Evolutionary conservation across 306 rosid species (phyloP).

Genomic region (Betula pendula): DNA sequence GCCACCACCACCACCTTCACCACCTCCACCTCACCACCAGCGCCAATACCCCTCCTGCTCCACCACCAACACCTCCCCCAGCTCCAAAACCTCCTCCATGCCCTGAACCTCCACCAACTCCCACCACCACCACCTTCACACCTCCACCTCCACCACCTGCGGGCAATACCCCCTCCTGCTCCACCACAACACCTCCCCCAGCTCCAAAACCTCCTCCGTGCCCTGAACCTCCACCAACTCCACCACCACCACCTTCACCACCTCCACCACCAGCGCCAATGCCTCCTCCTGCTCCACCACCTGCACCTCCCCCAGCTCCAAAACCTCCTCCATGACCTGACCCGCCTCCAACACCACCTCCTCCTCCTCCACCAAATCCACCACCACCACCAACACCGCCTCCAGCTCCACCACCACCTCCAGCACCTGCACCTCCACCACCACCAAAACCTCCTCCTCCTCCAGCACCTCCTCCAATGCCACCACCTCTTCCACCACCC

Average conservation of each 20-base stretch:
- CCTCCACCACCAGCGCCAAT: conserved; percentile 33
- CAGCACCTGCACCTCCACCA: conserved; percentile 2
- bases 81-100: conserved; percentile 28
- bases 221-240: conserved; percentile 16
- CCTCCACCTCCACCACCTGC: conserved; percentile 19
- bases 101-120: conserved; percentile 12
- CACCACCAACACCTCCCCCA: conserved; percentile 23
- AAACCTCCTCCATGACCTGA: conserved; percentile 14
- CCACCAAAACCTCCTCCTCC: conserved; percentile 22
- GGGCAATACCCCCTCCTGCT: conserved; percentile 14
- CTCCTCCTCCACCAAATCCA: conserved; percentile 12
- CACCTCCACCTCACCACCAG: conserved; percentile 24
- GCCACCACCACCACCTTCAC: conserved; percentile 40
- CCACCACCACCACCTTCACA: conserved; percentile 39
- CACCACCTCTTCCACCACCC: conserved; percentile 14
- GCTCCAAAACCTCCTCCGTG: conserved; percentile 35
- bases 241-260: conserved; percentile 29
- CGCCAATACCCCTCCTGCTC: neutral
- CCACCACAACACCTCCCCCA: too few species aligned
- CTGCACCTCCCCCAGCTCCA: conserved; percentile 24
- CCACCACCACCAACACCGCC: conserved; percentile 13
- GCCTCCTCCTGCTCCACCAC: conserved; percentile 10
- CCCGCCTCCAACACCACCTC: conserved; percentile 21
- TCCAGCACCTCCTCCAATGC: conserved; percentile 6
- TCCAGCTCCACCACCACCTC: conserved; percentile 9